Conservation (phyloP, 2,329 filamentous ascomycete species). For the Xylariaceae sp. region DNA sequence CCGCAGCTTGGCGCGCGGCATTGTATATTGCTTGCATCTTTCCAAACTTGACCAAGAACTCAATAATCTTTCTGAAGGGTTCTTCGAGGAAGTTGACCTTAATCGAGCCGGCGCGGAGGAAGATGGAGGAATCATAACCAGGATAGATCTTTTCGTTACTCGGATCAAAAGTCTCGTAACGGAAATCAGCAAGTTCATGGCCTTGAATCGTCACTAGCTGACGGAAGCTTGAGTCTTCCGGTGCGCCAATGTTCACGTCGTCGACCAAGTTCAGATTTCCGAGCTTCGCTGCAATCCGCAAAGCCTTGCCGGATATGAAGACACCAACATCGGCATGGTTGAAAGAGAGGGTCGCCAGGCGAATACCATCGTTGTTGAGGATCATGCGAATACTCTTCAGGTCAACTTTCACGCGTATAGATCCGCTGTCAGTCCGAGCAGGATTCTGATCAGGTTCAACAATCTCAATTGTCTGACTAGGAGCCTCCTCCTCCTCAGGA, state of each 20-base stretch:
- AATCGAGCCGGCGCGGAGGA: conserved; percentile 84
- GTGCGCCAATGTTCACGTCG: conserved; percentile 86
- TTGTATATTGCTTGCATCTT: conserved; percentile 99
- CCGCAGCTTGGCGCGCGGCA: conserved; percentile 87
- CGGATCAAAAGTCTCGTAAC: conserved; percentile 90
- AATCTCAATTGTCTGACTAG: conserved; percentile 37
- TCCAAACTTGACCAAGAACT: conserved; percentile 96
- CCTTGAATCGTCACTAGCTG: conserved; percentile 92
- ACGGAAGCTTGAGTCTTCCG: conserved; percentile 72
- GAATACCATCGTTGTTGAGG: conserved; percentile 94
- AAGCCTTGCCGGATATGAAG: conserved; percentile 77
- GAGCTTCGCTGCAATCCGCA: conserved; percentile 80
- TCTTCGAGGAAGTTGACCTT: conserved; percentile 97
- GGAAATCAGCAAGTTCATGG: conserved; percentile 91
- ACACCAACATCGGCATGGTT: conserved; percentile 89
- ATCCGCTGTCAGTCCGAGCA: conserved; percentile 52
- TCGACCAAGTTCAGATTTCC: conserved; percentile 87
- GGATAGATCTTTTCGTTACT: conserved; percentile 68
- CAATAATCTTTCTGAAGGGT: conserved; percentile 95
- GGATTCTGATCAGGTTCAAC: conserved; percentile 35
- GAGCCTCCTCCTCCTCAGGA: conserved; percentile 25
- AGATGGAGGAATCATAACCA: conserved; percentile 90
- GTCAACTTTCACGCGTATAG: conserved; percentile 89
- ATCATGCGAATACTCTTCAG: conserved; percentile 91
- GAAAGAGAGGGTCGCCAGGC: conserved; percentile 85